These are phyloP conservation scores for Cinnamomum chago DNA, from an alignment of 164 flowering plant genomes.

Conservation along the genomic window DNA sequence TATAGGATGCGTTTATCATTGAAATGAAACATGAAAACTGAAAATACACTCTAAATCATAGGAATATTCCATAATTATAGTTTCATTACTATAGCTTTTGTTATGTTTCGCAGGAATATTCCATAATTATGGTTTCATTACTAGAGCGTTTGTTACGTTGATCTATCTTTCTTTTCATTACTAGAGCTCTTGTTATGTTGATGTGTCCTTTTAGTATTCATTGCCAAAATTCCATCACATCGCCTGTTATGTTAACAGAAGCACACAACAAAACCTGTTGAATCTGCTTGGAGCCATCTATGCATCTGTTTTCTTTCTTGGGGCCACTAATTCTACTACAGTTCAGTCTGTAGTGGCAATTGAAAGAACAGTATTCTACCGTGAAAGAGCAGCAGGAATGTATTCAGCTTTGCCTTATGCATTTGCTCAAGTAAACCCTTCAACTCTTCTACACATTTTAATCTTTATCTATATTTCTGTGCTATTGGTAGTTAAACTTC, in stretches of 20 bases:
- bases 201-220: too few species aligned
- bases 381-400: conserved; percentile 71
- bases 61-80: too few species aligned
- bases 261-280: conserved; percentile 43
- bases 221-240: background rate
- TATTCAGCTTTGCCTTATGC: conserved; percentile 46
- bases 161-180: too few species aligned
- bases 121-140: too few species aligned
- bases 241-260: conserved; percentile 21
- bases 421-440: conserved; percentile 42
- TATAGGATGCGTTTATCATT: background rate
- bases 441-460: background rate
- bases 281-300: conserved; percentile 58
- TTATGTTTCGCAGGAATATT: too few species aligned
- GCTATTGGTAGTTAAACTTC: background rate
- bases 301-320: conserved; percentile 45
- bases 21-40: background rate
- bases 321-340: conserved; percentile 38
- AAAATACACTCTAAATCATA: too few species aligned
- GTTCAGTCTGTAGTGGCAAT: conserved; percentile 50
- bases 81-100: too few species aligned
- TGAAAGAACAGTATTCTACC: conserved; percentile 59
- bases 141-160: too few species aligned
- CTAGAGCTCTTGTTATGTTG: too few species aligned
- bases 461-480: background rate